Conservation (phyloP, 139 green algal species). For the Micromonas commoda region DNA sequence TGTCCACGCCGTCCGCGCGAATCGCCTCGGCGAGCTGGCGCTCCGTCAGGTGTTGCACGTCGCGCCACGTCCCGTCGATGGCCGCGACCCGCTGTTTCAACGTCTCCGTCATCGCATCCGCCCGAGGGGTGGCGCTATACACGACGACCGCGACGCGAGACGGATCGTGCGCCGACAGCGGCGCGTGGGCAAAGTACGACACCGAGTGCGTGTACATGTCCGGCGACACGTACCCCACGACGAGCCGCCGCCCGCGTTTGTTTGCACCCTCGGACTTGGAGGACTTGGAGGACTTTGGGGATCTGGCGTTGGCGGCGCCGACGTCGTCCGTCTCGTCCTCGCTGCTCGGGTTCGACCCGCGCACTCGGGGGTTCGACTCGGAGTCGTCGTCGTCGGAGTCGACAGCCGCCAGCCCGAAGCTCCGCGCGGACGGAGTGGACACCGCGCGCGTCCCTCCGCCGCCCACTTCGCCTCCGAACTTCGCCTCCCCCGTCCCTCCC, state of each 20-base stretch:
- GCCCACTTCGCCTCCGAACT: neutral
- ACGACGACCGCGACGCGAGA: conserved; percentile 40
- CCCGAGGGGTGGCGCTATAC: conserved; percentile 45
- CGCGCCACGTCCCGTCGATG: conserved; percentile 58
- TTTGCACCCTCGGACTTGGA: too few species aligned
- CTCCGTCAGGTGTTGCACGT: conserved; percentile 44
- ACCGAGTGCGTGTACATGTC: conserved; percentile 94
- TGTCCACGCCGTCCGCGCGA: conserved; percentile 70
- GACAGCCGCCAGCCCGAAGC: neutral
- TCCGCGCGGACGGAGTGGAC: neutral
- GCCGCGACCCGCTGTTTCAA: conserved; percentile 53
- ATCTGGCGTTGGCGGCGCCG: neutral
- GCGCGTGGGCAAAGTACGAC: conserved; percentile 92
- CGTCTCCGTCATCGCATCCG: conserved; percentile 73
- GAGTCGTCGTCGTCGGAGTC: neutral
- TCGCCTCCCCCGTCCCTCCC: neutral
- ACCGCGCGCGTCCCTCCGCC: neutral
- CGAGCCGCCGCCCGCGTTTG: conserved; percentile 17
- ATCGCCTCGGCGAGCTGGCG: conserved; percentile 54
- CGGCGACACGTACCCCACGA: conserved; percentile 87
- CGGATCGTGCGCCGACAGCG: conserved; percentile 65
- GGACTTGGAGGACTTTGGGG: too few species aligned
- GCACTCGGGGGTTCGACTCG: too few species aligned
- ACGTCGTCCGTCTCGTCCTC: neutral
- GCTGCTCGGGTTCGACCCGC: too few species aligned